phyloP scores from a whole-genome alignment of 2,329 filamentous ascomycete genomes.

The Cladosporium sp. region DNA sequence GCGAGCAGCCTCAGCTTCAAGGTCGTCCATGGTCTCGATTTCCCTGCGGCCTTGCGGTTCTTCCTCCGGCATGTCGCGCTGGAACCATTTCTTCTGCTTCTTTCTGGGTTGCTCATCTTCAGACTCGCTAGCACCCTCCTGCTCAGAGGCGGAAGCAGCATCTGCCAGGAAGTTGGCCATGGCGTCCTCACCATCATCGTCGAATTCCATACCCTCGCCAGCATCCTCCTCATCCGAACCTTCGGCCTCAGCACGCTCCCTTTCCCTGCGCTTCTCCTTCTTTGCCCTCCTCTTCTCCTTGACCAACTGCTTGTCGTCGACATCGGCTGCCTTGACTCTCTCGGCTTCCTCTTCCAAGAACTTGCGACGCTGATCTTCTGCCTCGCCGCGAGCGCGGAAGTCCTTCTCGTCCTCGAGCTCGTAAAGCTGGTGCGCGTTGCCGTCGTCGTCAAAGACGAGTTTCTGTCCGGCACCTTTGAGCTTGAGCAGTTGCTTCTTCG shows the following conservation, averaged over 20 bases:
- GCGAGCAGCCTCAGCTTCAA: slow-evolving; percentile 74
- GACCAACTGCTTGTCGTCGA: slow-evolving; percentile 76
- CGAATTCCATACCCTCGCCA: slow-evolving; percentile 20
- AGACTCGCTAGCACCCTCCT: slow-evolving; percentile 38
- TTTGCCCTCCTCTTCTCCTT: slow-evolving; percentile 78
- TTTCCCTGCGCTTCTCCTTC: slow-evolving; percentile 69
- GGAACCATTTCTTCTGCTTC: slow-evolving; percentile 77
- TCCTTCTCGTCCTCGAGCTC: slow-evolving; percentile 82
- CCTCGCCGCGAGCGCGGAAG: slow-evolving; percentile 73
- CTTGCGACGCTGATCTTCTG: slow-evolving; percentile 70
- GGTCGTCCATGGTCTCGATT: slow-evolving; percentile 76
- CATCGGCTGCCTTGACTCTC: slow-evolving; percentile 72
- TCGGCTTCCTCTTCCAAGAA: slow-evolving; percentile 77
- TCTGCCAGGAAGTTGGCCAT: slow-evolving; percentile 47
- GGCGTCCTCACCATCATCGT: slow-evolving; percentile 38
- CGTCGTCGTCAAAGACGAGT: slow-evolving; percentile 89
- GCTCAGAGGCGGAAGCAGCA: slow-evolving; percentile 30
- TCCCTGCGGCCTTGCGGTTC: slow-evolving; percentile 57
- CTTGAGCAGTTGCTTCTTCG: slow-evolving; percentile 90
- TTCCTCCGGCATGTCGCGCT: slow-evolving; percentile 60
- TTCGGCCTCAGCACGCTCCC: slow-evolving; percentile 52
- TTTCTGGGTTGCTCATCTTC: slow-evolving; percentile 51
- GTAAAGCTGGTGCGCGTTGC: slow-evolving; percentile 79
- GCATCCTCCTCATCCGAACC: slow-evolving; percentile 29
- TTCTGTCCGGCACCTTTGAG: slow-evolving; percentile 85